Evolutionary conservation across 179 eudicot genomes (phyloP), one percentile per base, ranked within the genome.

Genomic region (Silene vulgaris): DNA sequence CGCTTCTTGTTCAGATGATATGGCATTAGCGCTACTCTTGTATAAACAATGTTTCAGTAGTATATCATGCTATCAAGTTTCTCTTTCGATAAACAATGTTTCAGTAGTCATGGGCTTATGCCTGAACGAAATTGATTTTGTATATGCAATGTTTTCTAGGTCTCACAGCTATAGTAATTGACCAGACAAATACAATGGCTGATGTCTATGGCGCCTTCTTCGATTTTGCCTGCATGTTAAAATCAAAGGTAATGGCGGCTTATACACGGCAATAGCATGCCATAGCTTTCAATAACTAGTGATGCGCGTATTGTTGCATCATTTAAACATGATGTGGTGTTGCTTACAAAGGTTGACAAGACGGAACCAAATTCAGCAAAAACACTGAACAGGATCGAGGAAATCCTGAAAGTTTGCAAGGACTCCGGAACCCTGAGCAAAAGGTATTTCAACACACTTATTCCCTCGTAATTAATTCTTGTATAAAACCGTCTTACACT

Each of bases 131-230:
- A 30, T 30, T 65, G 45, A 65, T 71, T 65, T 75, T 71, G n/a
- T 37, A 75, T 23, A n/a, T 75, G 32, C 4, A 40, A 56, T 75
- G 59, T 69, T 67, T 43, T 72, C 45, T 71, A 93, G 98, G 97
- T 76, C 93, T 93, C 63, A 87, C 98, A 79, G 97, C 98, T 65
- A 86, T 84, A 63, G 81, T 93, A 64, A 87, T 91, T 59, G 90
- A 83, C 76, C 81, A 85, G 71, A 86, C 97, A 23, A 82, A 84
- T 65, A 82, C 89, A 52, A 91, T 93, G 86, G 66, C 88, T 54
- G 97, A 93, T 84, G 96, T 93, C 56, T 90, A 90, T 79, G 93
- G 96, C 30, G 93, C 93, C 56, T 90, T 90, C 84, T 91, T 78
- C 48, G 96, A 91, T 80, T 93, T 91, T 69, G 87, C 91, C 28